A percentile compares a stretch with the other conserved stretches of the same genome.
These are phyloP conservation scores for Spiromastix sp. DNA, from an alignment of 2,329 filamentous ascomycete genomes.

Conservation along the genomic window DNA sequence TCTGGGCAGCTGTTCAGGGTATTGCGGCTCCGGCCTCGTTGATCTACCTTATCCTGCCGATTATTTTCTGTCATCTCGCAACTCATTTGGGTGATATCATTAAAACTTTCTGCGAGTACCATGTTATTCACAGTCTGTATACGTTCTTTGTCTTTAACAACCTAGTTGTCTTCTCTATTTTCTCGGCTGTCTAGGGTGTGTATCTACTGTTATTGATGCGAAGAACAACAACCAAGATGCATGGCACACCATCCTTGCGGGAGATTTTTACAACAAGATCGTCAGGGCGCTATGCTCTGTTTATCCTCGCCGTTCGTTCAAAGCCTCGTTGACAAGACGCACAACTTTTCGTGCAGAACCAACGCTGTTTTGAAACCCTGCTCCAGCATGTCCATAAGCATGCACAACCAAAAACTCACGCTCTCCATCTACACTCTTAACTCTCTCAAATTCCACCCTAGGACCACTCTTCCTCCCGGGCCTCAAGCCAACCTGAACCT, in stretches of 20 bases:
- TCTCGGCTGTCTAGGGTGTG: conserved; percentile 68
- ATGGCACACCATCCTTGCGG: conserved; percentile 58
- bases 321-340: conserved; percentile 4
- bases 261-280: conserved; percentile 52
- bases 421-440: conserved; percentile 18
- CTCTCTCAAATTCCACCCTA: conserved; percentile 31
- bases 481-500: conserved; percentile 33
- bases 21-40: conserved; percentile 78
- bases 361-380: conserved; percentile 27
- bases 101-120: conserved; percentile 83
- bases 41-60: conserved; percentile 77
- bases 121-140: conserved; percentile 84
- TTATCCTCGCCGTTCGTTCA: conserved; percentile 63
- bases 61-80: conserved; percentile 80
- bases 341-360: conserved; percentile 18
- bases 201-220: conserved; percentile 52
- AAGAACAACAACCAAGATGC: conserved; percentile 49
- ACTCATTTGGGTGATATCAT: conserved; percentile 78
- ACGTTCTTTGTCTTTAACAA: conserved; percentile 98
- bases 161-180: conserved; percentile 83
- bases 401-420: conserved; percentile 36
- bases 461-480: conserved; percentile 34
- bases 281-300: conserved; percentile 70
- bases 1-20: conserved; percentile 88
- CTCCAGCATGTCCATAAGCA: conserved; percentile 39